Base-by-base conservation (phyloP, 2,329 filamentous ascomycete genomes). In the Penicillium sumatraense region DNA sequence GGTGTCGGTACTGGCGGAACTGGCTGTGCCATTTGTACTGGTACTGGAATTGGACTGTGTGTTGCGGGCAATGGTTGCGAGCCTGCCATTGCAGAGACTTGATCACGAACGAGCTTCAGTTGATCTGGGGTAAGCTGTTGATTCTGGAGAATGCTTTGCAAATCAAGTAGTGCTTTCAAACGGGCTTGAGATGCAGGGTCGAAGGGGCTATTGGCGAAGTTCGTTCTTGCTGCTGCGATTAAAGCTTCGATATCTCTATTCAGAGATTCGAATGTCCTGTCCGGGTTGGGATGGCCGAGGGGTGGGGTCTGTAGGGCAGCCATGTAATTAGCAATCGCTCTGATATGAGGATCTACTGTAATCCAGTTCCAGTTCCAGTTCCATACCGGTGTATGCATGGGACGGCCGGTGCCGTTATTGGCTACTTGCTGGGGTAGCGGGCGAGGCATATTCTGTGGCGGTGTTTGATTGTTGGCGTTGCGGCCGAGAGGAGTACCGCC, bases 201-300 rank as follows among this genome's bases (percentile, higher is more conserved):
- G 80, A 88, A 85, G 57, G 89, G 89, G 72, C 87, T 91, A 62
- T 85, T 85, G 62, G 88, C 87, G 77, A 91, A 89, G 68, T 92
- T 88, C 63, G 83, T 81, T 77, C 88, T 88, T 62, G 89, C 87
- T 64, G 84, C 84, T 68, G 82, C 76, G 72, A 96, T 91, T 66
- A 96, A 81, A 68, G 85, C 86, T 67, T 89, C 86, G 72, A 97
- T 88, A 77, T 97, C 92, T 78, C 84, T 85, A 77, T 90, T 91
- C 74, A 98, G 82, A 69, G 86, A 84, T 69, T 90, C 88, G 79
- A 89, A 80, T 77, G 85, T 75, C 49, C 78, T 69, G 45, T 74
- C 73, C 50, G 75, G 71, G 71, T 26, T 70, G 63, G n/a, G n/a
- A 36, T 71, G 68, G 24, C 71, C 71, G 46, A 67, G 60, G 51